Conservation (phyloP, 768 basidiomycete genomes). For the Antrodiella citrinella region DNA sequence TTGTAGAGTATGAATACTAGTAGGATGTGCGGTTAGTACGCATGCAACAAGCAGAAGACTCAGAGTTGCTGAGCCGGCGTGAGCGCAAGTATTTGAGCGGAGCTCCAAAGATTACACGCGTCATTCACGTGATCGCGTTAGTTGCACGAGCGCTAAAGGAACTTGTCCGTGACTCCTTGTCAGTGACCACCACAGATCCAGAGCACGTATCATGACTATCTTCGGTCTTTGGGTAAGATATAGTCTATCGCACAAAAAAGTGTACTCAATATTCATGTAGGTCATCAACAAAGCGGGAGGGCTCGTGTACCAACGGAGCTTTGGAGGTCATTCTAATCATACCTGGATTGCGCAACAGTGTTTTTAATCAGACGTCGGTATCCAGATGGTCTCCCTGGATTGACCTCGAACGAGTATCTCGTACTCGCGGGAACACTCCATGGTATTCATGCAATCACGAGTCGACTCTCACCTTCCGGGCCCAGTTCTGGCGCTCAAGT, state of each 20-base stretch:
- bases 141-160: too few species aligned
- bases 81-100: too few species aligned
- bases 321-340: slow-evolving; percentile 63
- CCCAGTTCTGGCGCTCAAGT: slow-evolving; percentile 83
- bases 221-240: slow-evolving; percentile 69
- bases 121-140: too few species aligned
- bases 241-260: not conserved
- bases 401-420: slow-evolving; percentile 91
- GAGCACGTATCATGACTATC: slow-evolving; percentile 49
- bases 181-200: not conserved
- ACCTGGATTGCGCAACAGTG: not conserved
- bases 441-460: slow-evolving; percentile 98
- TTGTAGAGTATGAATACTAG: too few species aligned
- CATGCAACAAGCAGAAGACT: too few species aligned
- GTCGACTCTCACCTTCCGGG: slow-evolving; percentile 77
- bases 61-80: too few species aligned
- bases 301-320: slow-evolving; percentile 87
- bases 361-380: too few species aligned
- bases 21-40: too few species aligned
- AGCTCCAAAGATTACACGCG: too few species aligned
- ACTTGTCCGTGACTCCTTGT: too few species aligned
- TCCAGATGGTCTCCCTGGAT: slow-evolving; percentile 81
- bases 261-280: slow-evolving; percentile 29
- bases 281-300: slow-evolving; percentile 99
- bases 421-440: slow-evolving; percentile 95